Conservation (phyloP, 1,139 yeast genomes). For the Pichia sp. region DNA sequence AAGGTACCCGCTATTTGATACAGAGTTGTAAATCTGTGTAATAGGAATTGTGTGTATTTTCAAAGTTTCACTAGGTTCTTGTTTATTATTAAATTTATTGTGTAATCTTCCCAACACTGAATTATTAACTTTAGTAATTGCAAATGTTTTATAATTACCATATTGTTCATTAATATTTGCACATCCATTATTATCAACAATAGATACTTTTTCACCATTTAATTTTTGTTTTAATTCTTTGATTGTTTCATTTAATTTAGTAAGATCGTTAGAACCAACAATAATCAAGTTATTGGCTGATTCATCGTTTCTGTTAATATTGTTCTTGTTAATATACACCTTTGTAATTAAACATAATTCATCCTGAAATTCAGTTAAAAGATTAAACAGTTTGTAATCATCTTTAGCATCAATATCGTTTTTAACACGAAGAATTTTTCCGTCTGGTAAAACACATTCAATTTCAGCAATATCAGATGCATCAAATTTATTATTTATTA, state of each 20-base stretch:
- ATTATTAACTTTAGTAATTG: constrained; percentile 11
- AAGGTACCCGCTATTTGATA: not conserved
- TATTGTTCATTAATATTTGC: constrained; percentile 5
- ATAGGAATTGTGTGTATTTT: not conserved
- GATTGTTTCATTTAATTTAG: constrained; percentile 11
- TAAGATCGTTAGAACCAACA: constrained; percentile 17
- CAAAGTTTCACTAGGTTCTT: not conserved
- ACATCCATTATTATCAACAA: constrained; percentile 19
- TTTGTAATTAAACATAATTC: constrained; percentile 20
- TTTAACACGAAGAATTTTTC: constrained; percentile 13
- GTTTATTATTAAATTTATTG: constrained; percentile 6
- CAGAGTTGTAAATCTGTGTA: not conserved
- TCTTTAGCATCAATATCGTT: constrained; percentile 1
- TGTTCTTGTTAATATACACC: not conserved
- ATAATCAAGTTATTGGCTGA: constrained; percentile 12
- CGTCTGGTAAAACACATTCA: constrained; percentile 26
- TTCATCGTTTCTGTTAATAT: not conserved
- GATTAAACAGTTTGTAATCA: constrained; percentile 10
- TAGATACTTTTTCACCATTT: constrained; percentile 9
- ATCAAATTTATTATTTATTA: constrained; percentile 15
- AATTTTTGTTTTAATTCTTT: constrained; percentile 8
- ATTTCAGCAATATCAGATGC: constrained; percentile 10
- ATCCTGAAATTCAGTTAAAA: constrained; percentile 13
- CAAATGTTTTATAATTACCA: constrained; percentile 18
- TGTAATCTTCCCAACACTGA: constrained; percentile 1